phyloP scores from a whole-genome alignment of 2,329 filamentous ascomycete genomes.

The Ascochyta fabae region DNA sequence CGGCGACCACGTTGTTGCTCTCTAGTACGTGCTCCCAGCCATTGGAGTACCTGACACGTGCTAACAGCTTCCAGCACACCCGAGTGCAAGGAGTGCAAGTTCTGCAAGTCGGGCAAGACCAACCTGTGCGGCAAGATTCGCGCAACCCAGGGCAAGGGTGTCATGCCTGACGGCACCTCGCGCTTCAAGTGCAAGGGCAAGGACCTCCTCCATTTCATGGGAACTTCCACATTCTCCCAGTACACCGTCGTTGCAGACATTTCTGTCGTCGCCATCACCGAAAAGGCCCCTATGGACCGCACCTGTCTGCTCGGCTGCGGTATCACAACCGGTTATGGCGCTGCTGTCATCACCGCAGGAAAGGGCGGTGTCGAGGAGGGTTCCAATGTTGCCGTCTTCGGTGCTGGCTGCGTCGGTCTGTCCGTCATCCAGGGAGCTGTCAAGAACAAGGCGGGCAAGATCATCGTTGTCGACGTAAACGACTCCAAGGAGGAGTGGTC shows the following conservation, averaged over 20 bases:
- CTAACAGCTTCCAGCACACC: constrained; percentile 71
- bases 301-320: constrained; percentile 96
- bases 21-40: constrained; percentile 48
- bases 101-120: constrained; percentile 99
- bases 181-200: constrained; percentile 95
- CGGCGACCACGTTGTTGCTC: constrained; percentile 78
- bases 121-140: constrained; percentile 99
- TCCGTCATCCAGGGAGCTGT: constrained; percentile 94
- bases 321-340: constrained; percentile 98
- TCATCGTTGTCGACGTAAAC: constrained; percentile 84
- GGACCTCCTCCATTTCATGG: constrained; percentile 98
- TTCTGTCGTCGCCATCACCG: constrained; percentile 91
- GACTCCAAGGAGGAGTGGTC: constrained; percentile 89
- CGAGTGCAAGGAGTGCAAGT: constrained; percentile 98
- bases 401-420: constrained; percentile 93
- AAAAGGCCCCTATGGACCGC: constrained; percentile 91
- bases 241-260: constrained; percentile 99
- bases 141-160: constrained; percentile 90
- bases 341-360: constrained; percentile 89
- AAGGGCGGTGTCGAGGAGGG: constrained; percentile 75
- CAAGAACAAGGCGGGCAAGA: constrained; percentile 78
- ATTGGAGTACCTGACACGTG: background rate
- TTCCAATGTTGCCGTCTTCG: constrained; percentile 89
- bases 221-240: constrained; percentile 97
- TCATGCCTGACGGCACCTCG: constrained; percentile 96